A percentile compares a stretch with the other conserved stretches of the same genome.
Evolutionary conservation across 129 eudicot species (phyloP).

Genomic region (Kitagawia praeruptora): DNA sequence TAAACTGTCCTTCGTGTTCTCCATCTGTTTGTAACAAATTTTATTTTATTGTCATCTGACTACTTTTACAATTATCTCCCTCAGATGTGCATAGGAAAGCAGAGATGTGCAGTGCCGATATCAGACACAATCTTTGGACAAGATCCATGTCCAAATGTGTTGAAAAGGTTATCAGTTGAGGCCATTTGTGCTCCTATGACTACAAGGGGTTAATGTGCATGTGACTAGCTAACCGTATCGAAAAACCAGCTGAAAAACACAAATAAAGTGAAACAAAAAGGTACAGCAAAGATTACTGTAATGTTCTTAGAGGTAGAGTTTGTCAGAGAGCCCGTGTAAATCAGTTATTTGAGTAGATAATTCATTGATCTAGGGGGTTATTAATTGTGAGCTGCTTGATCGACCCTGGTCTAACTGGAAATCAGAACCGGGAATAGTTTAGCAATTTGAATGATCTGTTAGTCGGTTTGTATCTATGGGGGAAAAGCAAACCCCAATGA

Average conservation of each 20-base stretch:
- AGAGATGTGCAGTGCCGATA: slow-evolving; percentile 43
- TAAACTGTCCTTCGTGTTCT: neutral
- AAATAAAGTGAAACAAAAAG: neutral
- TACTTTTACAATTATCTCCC: neutral
- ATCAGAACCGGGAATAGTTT: slow-evolving; percentile 28
- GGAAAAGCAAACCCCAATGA: slow-evolving; percentile 28
- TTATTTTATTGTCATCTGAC: neutral
- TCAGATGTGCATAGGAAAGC: slow-evolving; percentile 54
- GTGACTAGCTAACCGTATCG: neutral
- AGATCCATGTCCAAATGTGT: slow-evolving; percentile 54
- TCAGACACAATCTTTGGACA: slow-evolving; percentile 39
- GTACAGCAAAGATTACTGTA: slow-evolving; percentile 11
- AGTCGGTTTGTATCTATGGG: slow-evolving; percentile 23
- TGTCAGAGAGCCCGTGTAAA: neutral
- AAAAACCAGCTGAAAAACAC: neutral
- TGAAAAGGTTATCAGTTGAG: slow-evolving; percentile 52
- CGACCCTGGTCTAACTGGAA: slow-evolving; percentile 36
- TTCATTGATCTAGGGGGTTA: neutral
- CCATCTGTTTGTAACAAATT: neutral
- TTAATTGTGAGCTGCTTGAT: slow-evolving; percentile 12
- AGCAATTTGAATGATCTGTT: slow-evolving; percentile 30
- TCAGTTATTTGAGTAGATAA: slow-evolving; percentile 12
- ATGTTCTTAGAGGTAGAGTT: neutral
- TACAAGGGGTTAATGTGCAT: slow-evolving; percentile 25
- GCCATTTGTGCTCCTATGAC: slow-evolving; percentile 36